A percentile compares a stretch with the other conserved stretches of the same genome.
Evolutionary conservation across 352 stramenopile species (phyloP).

Genomic region (Phytopythium helicoides): DNA sequence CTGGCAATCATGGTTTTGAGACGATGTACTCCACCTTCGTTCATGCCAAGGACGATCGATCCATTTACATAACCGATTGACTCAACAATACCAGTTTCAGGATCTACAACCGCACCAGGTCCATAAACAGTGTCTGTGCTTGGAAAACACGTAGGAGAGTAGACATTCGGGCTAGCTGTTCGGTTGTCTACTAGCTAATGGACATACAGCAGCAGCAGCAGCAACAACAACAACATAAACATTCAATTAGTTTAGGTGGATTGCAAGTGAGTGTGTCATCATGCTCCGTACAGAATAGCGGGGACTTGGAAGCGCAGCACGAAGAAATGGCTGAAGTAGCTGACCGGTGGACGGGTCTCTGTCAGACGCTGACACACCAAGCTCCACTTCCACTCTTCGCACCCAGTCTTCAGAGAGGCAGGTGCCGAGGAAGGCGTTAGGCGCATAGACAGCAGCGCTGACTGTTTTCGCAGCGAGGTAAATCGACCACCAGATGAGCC

Average conservation of each 20-base stretch:
- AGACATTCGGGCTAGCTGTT: slow-evolving; percentile 3
- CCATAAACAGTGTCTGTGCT: slow-evolving; percentile 15
- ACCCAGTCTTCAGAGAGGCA: slow-evolving; percentile 35
- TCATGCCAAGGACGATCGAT: slow-evolving; percentile 26
- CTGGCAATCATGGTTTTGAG: slow-evolving; percentile 24
- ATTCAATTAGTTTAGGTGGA: too few relatives aligned
- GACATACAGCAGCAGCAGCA: background rate
- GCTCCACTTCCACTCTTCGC: slow-evolving; percentile 1
- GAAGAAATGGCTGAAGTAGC: slow-evolving; percentile 26
- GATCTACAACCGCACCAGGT: slow-evolving; percentile 13
- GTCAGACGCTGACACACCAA: slow-evolving; percentile 5
- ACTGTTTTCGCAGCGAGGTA: background rate
- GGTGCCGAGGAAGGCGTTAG: slow-evolving; percentile 37
- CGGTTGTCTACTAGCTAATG: slow-evolving; percentile 17
- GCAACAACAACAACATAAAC: background rate
- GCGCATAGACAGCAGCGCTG: background rate
- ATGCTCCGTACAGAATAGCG: slow-evolving; percentile 11
- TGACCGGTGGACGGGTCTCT: slow-evolving; percentile 7
- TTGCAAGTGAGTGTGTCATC: too few relatives aligned
- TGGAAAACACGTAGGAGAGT: slow-evolving; percentile 13
- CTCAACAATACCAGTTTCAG: slow-evolving; percentile 10
- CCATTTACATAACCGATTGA: slow-evolving; percentile 9
- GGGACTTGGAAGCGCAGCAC: slow-evolving; percentile 11
- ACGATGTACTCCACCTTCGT: slow-evolving; percentile 17
- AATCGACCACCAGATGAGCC: background rate